Percentiles rank a stretch among this genome's conserved stretches.
Conservation (phyloP, 2,329 filamentous ascomycete genomes). For the Metarhizium anisopliae region DNA sequence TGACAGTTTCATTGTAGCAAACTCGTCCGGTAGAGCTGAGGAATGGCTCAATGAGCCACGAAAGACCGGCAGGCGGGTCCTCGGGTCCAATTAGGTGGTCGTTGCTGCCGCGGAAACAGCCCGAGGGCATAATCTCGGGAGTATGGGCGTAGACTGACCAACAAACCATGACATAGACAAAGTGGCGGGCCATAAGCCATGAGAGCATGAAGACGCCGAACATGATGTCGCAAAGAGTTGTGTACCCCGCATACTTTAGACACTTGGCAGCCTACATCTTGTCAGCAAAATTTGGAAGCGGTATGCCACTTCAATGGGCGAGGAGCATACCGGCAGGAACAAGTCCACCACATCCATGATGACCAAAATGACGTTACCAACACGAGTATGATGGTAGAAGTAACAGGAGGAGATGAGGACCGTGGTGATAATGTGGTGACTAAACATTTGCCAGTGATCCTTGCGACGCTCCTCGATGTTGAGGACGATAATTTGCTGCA, state of each 20-base stretch:
- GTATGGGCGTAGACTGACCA: constrained; percentile 70
- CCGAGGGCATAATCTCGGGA: constrained; percentile 51
- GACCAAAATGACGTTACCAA: constrained; percentile 81
- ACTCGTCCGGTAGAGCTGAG: constrained; percentile 60
- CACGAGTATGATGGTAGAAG: constrained; percentile 75
- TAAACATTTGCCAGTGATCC: constrained; percentile 93
- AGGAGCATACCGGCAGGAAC: constrained; percentile 61
- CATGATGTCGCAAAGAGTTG: constrained; percentile 66
- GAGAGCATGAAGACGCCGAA: constrained; percentile 80
- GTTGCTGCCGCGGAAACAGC: constrained; percentile 60
- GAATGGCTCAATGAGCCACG: constrained; percentile 67
- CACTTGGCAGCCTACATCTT: constrained; percentile 69
- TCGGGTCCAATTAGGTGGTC: constrained; percentile 46
- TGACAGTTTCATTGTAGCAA: constrained; percentile 71
- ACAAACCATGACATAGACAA: constrained; percentile 69
- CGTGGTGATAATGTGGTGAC: constrained; percentile 90
- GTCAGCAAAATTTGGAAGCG: not conserved
- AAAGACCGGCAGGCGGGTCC: constrained; percentile 37
- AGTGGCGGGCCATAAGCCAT: constrained; percentile 78
- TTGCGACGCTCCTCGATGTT: constrained; percentile 92
- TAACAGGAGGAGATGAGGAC: constrained; percentile 74
- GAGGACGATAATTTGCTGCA: constrained; percentile 89
- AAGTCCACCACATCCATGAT: constrained; percentile 93
- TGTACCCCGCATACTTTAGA: constrained; percentile 79
- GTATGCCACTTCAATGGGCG: constrained; percentile 17